These are phyloP conservation scores for Thermochaetoides dissita DNA, from an alignment of 2,329 filamentous ascomycete species.

Conservation along the genomic window DNA sequence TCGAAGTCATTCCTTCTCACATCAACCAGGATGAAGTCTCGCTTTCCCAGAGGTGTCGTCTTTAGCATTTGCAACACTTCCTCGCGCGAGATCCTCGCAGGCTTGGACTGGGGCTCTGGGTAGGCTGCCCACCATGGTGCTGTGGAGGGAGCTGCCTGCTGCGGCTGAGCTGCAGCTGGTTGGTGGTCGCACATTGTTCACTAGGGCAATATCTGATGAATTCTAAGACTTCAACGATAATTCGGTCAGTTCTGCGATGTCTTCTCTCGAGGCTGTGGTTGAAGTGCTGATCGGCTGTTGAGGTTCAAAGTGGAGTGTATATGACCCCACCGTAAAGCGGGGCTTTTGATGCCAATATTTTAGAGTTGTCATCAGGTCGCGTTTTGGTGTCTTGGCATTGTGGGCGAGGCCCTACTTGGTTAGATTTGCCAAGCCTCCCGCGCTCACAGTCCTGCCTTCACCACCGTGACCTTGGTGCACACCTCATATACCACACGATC, in stretches of 20 bases:
- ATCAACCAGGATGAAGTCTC: conserved; percentile 25
- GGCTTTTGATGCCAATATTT: too few species aligned
- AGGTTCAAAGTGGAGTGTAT: neutral
- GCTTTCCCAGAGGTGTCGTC: conserved; percentile 4
- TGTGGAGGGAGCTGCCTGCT: neutral
- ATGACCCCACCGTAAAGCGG: neutral
- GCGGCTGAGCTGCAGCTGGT: neutral
- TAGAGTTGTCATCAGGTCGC: too few species aligned
- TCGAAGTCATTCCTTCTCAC: conserved; percentile 29
- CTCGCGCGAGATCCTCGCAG: conserved; percentile 10
- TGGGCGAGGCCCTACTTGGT: too few species aligned
- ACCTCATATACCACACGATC: too few species aligned
- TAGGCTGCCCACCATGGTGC: conserved; percentile 13
- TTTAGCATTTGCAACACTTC: conserved; percentile 11
- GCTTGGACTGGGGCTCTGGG: conserved; percentile 10
- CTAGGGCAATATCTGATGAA: neutral
- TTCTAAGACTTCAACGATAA: neutral
- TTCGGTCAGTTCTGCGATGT: neutral
- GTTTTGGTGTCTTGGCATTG: too few species aligned
- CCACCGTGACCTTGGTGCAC: too few species aligned
- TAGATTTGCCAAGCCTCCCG: too few species aligned
- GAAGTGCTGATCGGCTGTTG: neutral
- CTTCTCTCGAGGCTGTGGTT: neutral
- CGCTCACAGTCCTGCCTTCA: too few species aligned
- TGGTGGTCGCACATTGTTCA: neutral